Evolutionary conservation across 306 rosid genomes (phyloP).

Genomic region (Fagus sylvatica): DNA sequence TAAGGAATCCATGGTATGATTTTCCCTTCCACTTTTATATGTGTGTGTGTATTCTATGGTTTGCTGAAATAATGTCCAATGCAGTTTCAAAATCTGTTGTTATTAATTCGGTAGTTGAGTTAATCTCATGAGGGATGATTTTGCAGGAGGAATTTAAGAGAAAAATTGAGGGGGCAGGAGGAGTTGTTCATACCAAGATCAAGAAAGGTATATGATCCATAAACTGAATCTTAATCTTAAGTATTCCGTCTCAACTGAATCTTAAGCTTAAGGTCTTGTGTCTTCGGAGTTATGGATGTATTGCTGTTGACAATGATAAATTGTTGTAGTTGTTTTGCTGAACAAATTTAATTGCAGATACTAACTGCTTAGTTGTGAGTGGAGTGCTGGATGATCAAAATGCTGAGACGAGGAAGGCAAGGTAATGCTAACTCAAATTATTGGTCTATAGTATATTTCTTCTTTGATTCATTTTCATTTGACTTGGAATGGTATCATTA

Average conservation of each 20-base stretch:
- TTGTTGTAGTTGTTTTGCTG: conserved; percentile 12
- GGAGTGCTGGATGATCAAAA: conserved; percentile 55
- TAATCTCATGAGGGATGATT: conserved; percentile 30
- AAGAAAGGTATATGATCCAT: conserved; percentile 62
- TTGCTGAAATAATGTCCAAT: conserved; percentile 1
- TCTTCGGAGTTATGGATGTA: conserved; percentile 13
- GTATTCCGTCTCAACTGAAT: conserved; percentile 2
- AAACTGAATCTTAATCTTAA: conserved; percentile 18
- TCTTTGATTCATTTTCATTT: conserved; percentile 18
- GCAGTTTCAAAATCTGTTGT: conserved; percentile 20
- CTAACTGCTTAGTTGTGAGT: conserved; percentile 81
- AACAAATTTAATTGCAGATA: conserved; percentile 58
- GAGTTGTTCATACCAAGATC: conserved; percentile 72
- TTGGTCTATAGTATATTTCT: conserved; percentile 22
- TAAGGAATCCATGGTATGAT: conserved; percentile 57
- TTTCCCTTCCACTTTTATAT: conserved; percentile 22
- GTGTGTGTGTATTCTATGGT: neutral
- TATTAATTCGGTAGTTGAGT: conserved; percentile 22
- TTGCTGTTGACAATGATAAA: neutral
- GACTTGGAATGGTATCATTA: conserved; percentile 28
- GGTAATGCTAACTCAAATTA: conserved; percentile 45
- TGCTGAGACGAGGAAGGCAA: conserved; percentile 81
- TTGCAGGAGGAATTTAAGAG: conserved; percentile 74
- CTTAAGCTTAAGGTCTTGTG: conserved; percentile 7
- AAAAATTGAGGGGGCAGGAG: conserved; percentile 66